Conservation (phyloP, 768 basidiomycete genomes). For the Mycena vulgaris region DNA sequence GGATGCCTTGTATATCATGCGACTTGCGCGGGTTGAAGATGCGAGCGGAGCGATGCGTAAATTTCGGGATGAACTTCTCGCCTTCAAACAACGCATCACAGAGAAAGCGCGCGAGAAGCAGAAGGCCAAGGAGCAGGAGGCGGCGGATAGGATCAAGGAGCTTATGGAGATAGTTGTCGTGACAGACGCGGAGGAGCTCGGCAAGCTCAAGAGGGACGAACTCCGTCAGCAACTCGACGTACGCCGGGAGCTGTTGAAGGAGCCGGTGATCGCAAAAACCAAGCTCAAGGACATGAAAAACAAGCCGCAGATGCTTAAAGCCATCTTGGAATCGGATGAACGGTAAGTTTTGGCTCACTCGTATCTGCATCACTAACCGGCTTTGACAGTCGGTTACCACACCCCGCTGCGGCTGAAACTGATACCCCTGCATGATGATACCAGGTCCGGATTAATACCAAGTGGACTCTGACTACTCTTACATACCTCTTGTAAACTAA, state of each 20-base stretch:
- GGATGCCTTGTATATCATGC: neutral
- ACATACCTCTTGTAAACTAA: no score
- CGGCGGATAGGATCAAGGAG: neutral
- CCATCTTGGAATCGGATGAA: neutral
- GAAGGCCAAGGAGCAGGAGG: neutral
- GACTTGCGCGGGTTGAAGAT: neutral
- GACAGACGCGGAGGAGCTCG: neutral
- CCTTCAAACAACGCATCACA: neutral
- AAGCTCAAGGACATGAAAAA: slow-evolving; percentile 4
- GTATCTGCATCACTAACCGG: neutral
- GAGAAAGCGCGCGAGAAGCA: neutral
- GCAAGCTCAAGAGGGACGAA: neutral
- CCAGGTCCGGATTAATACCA: no score
- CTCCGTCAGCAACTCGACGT: neutral
- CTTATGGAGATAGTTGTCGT: neutral
- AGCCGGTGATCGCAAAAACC: neutral
- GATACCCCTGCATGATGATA: no score
- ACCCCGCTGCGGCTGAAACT: no score
- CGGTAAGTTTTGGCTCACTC: neutral
- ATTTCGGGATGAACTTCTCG: neutral
- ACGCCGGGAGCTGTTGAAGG: neutral
- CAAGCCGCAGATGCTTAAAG: neutral
- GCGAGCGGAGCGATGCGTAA: slow-evolving; percentile 4
- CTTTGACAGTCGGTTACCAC: no score
- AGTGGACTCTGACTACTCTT: no score